These are phyloP conservation scores for Alternaria conjuncta DNA, from an alignment of 2,329 filamentous ascomycete genomes.

Conservation along the genomic window DNA sequence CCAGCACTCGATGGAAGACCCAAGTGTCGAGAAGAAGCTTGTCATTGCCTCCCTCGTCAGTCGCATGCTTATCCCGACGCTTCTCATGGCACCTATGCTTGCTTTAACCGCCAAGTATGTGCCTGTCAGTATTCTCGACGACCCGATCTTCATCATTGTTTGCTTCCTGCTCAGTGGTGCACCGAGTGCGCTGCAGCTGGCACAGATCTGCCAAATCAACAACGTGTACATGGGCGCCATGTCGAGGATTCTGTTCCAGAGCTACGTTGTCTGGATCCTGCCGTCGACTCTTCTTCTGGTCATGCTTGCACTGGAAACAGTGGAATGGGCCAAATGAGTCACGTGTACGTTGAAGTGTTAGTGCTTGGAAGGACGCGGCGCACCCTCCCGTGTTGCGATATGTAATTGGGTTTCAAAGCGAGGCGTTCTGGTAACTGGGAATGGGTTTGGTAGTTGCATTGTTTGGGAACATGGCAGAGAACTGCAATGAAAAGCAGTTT, in stretches of 20 bases:
- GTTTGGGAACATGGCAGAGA: neutral
- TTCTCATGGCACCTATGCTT: slow-evolving; percentile 90
- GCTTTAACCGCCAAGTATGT: slow-evolving; percentile 89
- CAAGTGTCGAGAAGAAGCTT: slow-evolving; percentile 72
- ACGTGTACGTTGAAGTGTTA: neutral
- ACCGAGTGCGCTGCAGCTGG: slow-evolving; percentile 89
- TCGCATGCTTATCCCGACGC: slow-evolving; percentile 89
- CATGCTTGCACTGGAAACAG: slow-evolving; percentile 87
- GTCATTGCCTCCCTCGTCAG: slow-evolving; percentile 84
- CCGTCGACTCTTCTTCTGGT: slow-evolving; percentile 91
- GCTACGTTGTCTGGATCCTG: slow-evolving; percentile 96
- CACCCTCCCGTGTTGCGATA: neutral
- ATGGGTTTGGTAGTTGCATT: slow-evolving; percentile 1
- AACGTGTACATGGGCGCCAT: slow-evolving; percentile 94
- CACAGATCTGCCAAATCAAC: slow-evolving; percentile 98
- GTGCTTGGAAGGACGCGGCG: neutral
- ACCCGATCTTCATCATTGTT: slow-evolving; percentile 97
- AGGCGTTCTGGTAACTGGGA: slow-evolving; percentile 11
- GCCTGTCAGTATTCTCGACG: slow-evolving; percentile 90
- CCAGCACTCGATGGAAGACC: slow-evolving; percentile 72
- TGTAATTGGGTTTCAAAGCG: slow-evolving; percentile 1
- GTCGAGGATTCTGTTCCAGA: slow-evolving; percentile 92
- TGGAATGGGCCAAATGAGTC: slow-evolving; percentile 76
- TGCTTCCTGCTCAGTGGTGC: slow-evolving; percentile 96
- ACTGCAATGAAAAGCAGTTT: neutral